Conservation (phyloP, 192 early-diverging fungal genomes). For the Dimargaris cristalligena region DNA sequence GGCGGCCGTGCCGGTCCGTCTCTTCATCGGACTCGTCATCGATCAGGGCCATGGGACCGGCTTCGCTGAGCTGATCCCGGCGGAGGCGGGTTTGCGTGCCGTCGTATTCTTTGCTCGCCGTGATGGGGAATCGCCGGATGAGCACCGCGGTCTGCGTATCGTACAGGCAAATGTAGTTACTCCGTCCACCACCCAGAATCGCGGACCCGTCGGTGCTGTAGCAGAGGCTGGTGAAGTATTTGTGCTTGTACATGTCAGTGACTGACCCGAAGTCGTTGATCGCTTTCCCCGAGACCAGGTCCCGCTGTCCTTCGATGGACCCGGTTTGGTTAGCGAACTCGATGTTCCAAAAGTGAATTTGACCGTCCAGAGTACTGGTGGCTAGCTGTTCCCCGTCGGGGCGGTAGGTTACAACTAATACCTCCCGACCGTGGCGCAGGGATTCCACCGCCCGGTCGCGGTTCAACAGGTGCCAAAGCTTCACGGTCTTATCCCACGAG, state of each 20-base stretch:
- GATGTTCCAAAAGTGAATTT: conserved; percentile 86
- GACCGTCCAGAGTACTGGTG: conserved; percentile 77
- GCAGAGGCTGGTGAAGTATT: conserved; percentile 81
- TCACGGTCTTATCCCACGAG: conserved; percentile 84
- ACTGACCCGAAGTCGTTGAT: conserved; percentile 59
- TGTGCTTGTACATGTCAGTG: conserved; percentile 64
- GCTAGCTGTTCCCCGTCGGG: conserved; percentile 85
- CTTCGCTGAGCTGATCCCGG: conserved; percentile 85
- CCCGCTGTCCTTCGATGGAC: conserved; percentile 80
- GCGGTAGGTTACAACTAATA: conserved; percentile 71
- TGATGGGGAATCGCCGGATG: conserved; percentile 80
- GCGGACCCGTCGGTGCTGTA: conserved; percentile 87
- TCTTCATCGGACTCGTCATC: conserved; percentile 65
- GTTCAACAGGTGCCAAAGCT: conserved; percentile 89
- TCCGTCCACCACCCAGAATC: conserved; percentile 87
- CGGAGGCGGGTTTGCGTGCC: conserved; percentile 83
- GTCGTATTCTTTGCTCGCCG: conserved; percentile 83
- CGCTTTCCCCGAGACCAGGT: conserved; percentile 80
- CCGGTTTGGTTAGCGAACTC: conserved; percentile 48
- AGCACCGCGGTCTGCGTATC: conserved; percentile 55
- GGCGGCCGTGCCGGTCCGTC: conserved; percentile 71
- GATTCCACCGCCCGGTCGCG: conserved; percentile 60
- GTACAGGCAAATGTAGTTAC: conserved; percentile 93
- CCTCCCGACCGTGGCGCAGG: conserved; percentile 64
- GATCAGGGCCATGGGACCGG: conserved; percentile 68